Evolutionary conservation across 306 rosid genomes (phyloP).

Genomic region (Abrus pulchellus): DNA sequence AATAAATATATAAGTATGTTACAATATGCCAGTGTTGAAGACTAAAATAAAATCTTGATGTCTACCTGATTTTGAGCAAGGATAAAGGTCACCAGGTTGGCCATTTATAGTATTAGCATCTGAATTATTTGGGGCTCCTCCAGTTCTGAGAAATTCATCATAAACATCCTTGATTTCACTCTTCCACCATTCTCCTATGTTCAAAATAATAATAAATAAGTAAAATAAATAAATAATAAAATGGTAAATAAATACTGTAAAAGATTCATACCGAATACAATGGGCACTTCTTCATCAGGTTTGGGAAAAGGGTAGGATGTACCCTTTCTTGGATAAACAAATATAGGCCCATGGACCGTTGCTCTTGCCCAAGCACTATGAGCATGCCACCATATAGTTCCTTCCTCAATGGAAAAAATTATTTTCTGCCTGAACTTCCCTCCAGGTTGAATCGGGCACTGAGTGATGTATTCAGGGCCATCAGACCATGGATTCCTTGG

Average conservation of each 20-base stretch:
- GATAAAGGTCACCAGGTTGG: constrained; percentile 56
- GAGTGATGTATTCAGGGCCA: constrained; percentile 66
- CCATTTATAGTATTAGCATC: constrained; percentile 61
- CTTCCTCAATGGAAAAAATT: constrained; percentile 57
- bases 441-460: constrained; percentile 64
- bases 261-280: constrained; percentile 57
- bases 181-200: constrained; percentile 79
- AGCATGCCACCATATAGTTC: constrained; percentile 83
- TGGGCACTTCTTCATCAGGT: constrained; percentile 59
- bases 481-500: constrained; percentile 67
- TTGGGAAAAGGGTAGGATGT: constrained; percentile 58
- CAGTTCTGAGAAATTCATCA: constrained; percentile 40
- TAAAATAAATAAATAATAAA: background rate
- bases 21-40: background rate
- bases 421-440: constrained; percentile 53
- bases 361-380: constrained; percentile 74
- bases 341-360: constrained; percentile 66
- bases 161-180: constrained; percentile 52
- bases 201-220: background rate
- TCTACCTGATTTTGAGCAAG: constrained; percentile 53
- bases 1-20: background rate
- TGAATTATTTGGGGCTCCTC: constrained; percentile 54
- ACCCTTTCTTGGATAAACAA: constrained; percentile 50
- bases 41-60: constrained; percentile 10
- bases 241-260: background rate